Conservation (phyloP, 2,329 filamentous ascomycete genomes). For the Proliferodiscus dingleyae region DNA sequence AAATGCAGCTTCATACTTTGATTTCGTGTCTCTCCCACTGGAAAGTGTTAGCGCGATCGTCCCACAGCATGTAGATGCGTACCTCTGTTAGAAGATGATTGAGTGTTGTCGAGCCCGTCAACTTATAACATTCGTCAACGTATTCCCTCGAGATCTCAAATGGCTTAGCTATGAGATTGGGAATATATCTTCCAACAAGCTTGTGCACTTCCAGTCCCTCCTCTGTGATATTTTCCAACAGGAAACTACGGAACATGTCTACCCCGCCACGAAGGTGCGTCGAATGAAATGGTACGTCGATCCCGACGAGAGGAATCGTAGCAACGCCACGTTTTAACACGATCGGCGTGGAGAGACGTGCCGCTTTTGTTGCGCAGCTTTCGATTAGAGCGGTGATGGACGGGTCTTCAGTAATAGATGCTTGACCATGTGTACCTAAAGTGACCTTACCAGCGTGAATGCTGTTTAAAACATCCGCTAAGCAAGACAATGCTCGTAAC, state of each 20-base stretch:
- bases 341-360: slow-evolving; percentile 81
- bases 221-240: slow-evolving; percentile 99
- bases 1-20: too few relatives aligned
- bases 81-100: too few relatives aligned
- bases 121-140: slow-evolving; percentile 95
- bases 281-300: slow-evolving; percentile 98
- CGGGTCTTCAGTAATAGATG: slow-evolving; percentile 84
- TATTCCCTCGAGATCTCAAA: slow-evolving; percentile 98
- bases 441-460: slow-evolving; percentile 69
- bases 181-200: slow-evolving; percentile 97
- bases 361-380: slow-evolving; percentile 79
- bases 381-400: slow-evolving; percentile 88
- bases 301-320: slow-evolving; percentile 92
- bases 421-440: slow-evolving; percentile 96
- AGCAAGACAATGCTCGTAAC: too few relatives aligned
- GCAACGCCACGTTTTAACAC: slow-evolving; percentile 93
- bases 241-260: slow-evolving; percentile 96
- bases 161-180: slow-evolving; percentile 93
- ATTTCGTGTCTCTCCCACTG: too few relatives aligned
- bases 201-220: slow-evolving; percentile 97
- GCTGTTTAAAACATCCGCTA: too few relatives aligned
- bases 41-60: too few relatives aligned
- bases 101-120: too few relatives aligned
- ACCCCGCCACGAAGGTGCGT: slow-evolving; percentile 97
- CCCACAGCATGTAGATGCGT: too few relatives aligned